A percentile compares a stretch with the other conserved stretches of the same genome.
Evolutionary conservation across 257 asterid genomes (phyloP).

Genomic region (Parsonsia alboflavescens): DNA sequence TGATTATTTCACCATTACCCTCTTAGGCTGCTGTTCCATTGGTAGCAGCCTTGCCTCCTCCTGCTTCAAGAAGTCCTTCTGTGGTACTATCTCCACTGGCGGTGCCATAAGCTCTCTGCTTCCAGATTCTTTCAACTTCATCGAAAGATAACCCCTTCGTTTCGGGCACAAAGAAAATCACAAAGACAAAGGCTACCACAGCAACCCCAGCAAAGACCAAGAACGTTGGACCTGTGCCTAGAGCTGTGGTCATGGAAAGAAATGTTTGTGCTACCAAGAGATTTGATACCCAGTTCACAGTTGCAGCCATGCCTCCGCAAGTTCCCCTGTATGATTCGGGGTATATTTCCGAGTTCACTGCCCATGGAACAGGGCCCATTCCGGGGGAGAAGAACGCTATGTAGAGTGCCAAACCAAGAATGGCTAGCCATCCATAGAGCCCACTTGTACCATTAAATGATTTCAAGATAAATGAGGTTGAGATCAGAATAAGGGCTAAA

Average conservation of each 20-base stretch:
- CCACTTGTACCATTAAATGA: slow-evolving; percentile 29
- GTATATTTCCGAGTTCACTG: slow-evolving; percentile 85
- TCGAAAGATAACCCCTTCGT: slow-evolving; percentile 88
- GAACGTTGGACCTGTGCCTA: slow-evolving; percentile 68
- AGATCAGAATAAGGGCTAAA: slow-evolving; percentile 54
- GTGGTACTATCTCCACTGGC: slow-evolving; percentile 17
- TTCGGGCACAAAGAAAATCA: slow-evolving; percentile 64
- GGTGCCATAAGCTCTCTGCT: slow-evolving; percentile 55
- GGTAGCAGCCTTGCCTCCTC: slow-evolving; percentile 14
- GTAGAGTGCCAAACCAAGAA: slow-evolving; percentile 67
- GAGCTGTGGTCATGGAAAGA: slow-evolving; percentile 56
- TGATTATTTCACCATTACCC: neutral
- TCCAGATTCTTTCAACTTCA: slow-evolving; percentile 78
- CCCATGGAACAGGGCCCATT: slow-evolving; percentile 97
- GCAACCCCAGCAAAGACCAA: slow-evolving; percentile 69
- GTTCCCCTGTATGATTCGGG: slow-evolving; percentile 78
- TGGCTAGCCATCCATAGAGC: slow-evolving; percentile 73
- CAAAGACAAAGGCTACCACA: slow-evolving; percentile 58
- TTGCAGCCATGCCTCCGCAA: slow-evolving; percentile 96
- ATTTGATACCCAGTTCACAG: slow-evolving; percentile 88
- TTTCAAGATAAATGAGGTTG: slow-evolving; percentile 50
- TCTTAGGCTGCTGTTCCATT: slow-evolving; percentile 10
- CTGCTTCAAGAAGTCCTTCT: slow-evolving; percentile 43
- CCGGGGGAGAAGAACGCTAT: slow-evolving; percentile 83
- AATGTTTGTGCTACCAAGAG: slow-evolving; percentile 79